phyloP scores from a whole-genome alignment of 805 yeast genomes.

The Sugiyamaella valdiviana region DNA sequence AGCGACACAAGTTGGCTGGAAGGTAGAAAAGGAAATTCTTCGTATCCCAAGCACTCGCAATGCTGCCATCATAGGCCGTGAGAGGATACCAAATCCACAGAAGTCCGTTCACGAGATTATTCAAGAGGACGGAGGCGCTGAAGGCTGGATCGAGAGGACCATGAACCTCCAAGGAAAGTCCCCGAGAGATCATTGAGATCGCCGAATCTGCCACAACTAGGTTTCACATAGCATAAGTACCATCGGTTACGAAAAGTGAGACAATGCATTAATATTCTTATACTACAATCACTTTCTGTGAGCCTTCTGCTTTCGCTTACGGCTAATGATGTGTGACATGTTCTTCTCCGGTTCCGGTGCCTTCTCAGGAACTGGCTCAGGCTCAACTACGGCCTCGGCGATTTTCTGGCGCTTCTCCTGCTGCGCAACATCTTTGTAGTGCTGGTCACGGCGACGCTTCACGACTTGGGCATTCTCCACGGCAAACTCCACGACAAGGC shows the following conservation, averaged over 20 bases:
- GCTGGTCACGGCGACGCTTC: conserved; percentile 70
- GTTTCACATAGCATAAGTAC: background rate
- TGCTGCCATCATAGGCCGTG: conserved; percentile 76
- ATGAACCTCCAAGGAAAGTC: conserved; percentile 62
- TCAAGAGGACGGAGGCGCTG: conserved; percentile 79
- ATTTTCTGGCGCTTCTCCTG: conserved; percentile 11
- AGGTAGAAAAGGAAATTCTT: conserved; percentile 74
- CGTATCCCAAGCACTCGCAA: conserved; percentile 93
- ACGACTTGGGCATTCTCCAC: conserved; percentile 92
- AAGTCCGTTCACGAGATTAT: conserved; percentile 51
- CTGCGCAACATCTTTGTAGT: conserved; percentile 19
- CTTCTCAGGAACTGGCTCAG: background rate
- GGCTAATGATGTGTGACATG: conserved; percentile 28
- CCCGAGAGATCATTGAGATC: conserved; percentile 67
- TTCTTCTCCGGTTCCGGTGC: conserved; percentile 15
- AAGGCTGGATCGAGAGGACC: conserved; percentile 81
- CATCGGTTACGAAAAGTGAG: background rate
- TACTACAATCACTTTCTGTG: background rate
- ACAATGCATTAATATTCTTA: conserved; percentile 1
- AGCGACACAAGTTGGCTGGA: conserved; percentile 72
- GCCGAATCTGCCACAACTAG: no score
- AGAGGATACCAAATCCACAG: conserved; percentile 28
- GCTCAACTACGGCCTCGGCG: conserved; percentile 7
- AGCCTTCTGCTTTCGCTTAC: conserved; percentile 30
- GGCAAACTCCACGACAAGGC: conserved; percentile 90